Conservation (phyloP, 2,329 filamentous ascomycete species). For the Pseudogymnoascus sp. region DNA sequence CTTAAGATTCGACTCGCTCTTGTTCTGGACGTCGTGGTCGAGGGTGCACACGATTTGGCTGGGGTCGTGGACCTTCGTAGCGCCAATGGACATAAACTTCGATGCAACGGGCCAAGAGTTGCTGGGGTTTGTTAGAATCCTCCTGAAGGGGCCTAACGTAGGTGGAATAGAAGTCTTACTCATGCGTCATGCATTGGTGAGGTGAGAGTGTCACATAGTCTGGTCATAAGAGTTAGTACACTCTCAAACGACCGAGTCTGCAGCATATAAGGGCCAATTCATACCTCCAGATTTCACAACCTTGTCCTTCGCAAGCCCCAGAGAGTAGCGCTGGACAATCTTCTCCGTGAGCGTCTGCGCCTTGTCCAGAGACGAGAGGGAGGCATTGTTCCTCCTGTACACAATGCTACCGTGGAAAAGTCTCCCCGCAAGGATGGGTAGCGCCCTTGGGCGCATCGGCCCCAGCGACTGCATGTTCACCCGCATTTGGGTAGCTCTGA, state of each 20-base stretch:
- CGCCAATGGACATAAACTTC: constrained; percentile 79
- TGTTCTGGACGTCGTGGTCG: constrained; percentile 87
- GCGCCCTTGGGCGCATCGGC: not conserved
- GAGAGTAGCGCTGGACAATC: constrained; percentile 75
- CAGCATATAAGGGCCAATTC: not conserved
- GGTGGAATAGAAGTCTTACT: constrained; percentile 28
- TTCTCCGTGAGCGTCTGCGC: constrained; percentile 85
- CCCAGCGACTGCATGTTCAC: constrained; percentile 1
- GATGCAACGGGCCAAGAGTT: constrained; percentile 67
- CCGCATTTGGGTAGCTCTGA: not conserved
- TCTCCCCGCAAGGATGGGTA: not conserved
- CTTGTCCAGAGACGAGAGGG: constrained; percentile 2
- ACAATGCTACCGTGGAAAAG: constrained; percentile 2
- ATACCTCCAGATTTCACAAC: constrained; percentile 55
- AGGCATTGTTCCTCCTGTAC: constrained; percentile 11
- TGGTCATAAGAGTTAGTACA: not conserved
- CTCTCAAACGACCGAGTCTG: not conserved
- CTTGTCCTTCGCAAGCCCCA: constrained; percentile 70
- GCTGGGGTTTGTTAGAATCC: constrained; percentile 11
- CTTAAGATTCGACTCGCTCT: constrained; percentile 64
- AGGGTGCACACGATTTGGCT: constrained; percentile 74
- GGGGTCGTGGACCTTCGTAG: constrained; percentile 61
- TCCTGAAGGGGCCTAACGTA: too few relatives aligned
- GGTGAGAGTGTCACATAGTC: constrained; percentile 77
- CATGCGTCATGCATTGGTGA: constrained; percentile 75